These are phyloP conservation scores for Striga asiatica DNA, from an alignment of 257 asterid genomes.

Conservation along the genomic window DNA sequence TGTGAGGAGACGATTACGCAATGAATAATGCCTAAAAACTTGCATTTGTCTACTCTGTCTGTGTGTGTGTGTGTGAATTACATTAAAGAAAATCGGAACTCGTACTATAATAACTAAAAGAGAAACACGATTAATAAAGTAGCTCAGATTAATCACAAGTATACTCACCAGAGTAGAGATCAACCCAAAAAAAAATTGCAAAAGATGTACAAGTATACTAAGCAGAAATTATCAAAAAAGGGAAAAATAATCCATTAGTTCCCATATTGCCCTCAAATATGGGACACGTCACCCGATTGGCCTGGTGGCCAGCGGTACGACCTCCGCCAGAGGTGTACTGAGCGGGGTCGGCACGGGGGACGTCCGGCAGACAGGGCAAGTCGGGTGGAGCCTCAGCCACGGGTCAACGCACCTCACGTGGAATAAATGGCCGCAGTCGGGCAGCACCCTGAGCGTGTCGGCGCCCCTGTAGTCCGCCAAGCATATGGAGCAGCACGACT, in stretches of 20 bases:
- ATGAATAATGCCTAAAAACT: no score
- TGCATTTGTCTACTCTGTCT: no score
- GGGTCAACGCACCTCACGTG: constrained; percentile 77
- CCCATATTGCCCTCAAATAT: constrained; percentile 17
- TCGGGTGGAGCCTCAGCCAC: constrained; percentile 80
- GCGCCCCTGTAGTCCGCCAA: constrained; percentile 57
- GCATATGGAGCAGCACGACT: constrained; percentile 81
- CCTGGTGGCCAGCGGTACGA: constrained; percentile 56
- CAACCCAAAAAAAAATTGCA: no score
- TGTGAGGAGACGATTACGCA: no score
- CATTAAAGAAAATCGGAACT: no score
- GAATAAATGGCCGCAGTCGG: constrained; percentile 80
- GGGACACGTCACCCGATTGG: constrained; percentile 6
- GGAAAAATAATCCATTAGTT: neutral
- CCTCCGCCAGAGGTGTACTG: constrained; percentile 79
- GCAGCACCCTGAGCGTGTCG: constrained; percentile 51
- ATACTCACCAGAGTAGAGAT: no score
- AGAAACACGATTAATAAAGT: no score
- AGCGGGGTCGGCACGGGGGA: constrained; percentile 78
- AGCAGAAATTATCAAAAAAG: neutral
- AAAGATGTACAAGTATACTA: no score
- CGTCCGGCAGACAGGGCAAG: constrained; percentile 87
- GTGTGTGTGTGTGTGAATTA: no score
- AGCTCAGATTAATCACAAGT: no score
- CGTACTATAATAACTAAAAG: no score